Base-by-base conservation (phyloP, 768 basidiomycete species). In the Leccinum disarticulatum region DNA sequence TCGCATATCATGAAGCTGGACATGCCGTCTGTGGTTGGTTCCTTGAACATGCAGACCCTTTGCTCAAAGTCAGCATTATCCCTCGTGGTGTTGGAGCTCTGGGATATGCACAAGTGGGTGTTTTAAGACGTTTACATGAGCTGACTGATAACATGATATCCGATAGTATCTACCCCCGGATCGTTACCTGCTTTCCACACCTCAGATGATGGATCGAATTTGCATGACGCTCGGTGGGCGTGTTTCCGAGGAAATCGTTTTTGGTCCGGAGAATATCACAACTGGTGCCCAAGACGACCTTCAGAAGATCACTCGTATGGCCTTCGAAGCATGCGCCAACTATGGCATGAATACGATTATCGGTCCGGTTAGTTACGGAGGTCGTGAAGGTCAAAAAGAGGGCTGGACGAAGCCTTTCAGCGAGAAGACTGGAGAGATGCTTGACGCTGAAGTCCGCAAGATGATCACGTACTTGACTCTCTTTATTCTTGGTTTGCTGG, bases 1-100 rank as follows among this genome's bases (percentile, higher is more conserved):
- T 98, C 47, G 97, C 97, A 8, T 98, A 98, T 73, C 97, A 99
- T 70, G 97, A 99, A 80, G 97, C 97, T 25, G 97, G 97, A 5
- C 97, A 99, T 74, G 97, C 97, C 22, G 88, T 98, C 49, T 95
- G 93, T 69, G 97, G 97, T 4, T 99, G 97, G 97, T 98, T 91
- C 82, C 79, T 99, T 65, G 94, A 98, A 76, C 93, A 95, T 64
- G 97, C 97, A 48, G 95, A 98, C 70, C 96, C 96, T 38, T 77
- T 98, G 52, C 84, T 98, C 63, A 98, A 99, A 76, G 97, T 99
- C 59, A 95, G 92, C 75, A 99, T 99, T 74, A 98, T 99, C 62
- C 97, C 97, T 46, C 86, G 95, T 65, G 97, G 97, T 55, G 88
- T 92, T 53, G 97, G 95, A 36, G 94, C 95, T 25, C 80, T 99